These are phyloP conservation scores for Penicillium mononematosum DNA, from an alignment of 495 filamentous ascomycete species.

Conservation along the genomic window DNA sequence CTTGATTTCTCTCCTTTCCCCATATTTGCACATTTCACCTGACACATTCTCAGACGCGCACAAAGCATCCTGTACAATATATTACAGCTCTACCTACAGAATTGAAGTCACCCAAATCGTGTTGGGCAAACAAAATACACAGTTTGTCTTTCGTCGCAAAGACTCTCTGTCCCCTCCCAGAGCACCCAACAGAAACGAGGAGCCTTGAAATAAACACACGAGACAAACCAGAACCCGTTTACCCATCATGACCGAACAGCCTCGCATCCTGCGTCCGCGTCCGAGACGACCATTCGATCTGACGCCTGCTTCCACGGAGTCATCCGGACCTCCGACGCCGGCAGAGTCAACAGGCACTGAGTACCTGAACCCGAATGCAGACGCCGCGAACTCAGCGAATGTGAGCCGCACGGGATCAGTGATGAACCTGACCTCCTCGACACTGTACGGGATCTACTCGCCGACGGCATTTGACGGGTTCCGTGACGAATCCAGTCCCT, in stretches of 20 bases:
- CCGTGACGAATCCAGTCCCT: slow-evolving; percentile 57
- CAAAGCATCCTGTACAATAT: not conserved
- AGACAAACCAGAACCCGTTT: slow-evolving; percentile 7
- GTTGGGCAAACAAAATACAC: not conserved
- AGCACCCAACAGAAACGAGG: not conserved
- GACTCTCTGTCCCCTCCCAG: slow-evolving; percentile 10
- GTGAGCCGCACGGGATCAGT: slow-evolving; percentile 69
- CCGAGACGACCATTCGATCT: slow-evolving; percentile 75
- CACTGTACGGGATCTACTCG: slow-evolving; percentile 86
- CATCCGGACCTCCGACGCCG: slow-evolving; percentile 50
- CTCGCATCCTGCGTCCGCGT: slow-evolving; percentile 65
- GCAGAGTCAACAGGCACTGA: slow-evolving; percentile 38
- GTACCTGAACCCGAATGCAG: slow-evolving; percentile 31
- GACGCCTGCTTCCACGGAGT: slow-evolving; percentile 53
- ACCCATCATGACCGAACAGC: slow-evolving; percentile 44
- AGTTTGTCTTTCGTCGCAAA: not conserved
- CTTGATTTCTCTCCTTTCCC: not conserved
- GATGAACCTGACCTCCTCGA: slow-evolving; percentile 84
- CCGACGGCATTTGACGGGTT: slow-evolving; percentile 56
- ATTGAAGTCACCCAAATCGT: not conserved
- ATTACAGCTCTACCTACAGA: not conserved
- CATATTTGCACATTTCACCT: not conserved
- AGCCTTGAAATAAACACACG: not conserved
- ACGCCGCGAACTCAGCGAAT: slow-evolving; percentile 28
- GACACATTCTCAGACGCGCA: not conserved